Conservation (phyloP, 768 basidiomycete genomes). For the Kwoniella dejecticola region DNA sequence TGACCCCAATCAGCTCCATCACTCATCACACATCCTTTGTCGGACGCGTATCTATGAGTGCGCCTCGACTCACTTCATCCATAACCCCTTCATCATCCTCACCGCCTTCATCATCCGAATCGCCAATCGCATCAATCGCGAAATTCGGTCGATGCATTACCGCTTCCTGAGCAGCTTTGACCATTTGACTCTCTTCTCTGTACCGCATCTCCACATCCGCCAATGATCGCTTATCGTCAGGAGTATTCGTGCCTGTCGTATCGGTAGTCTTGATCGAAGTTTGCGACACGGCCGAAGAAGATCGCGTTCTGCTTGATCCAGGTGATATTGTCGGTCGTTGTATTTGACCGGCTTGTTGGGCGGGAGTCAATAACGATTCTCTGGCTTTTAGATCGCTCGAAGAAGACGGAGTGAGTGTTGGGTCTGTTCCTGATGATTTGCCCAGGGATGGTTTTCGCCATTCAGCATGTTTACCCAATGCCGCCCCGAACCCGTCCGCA, state of each 20-base stretch:
- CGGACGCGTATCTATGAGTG: not conserved
- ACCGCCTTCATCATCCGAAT: conserved; percentile 71
- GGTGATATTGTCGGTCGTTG: conserved; percentile 22
- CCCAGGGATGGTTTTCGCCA: conserved; percentile 73
- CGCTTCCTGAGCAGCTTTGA: conserved; percentile 75
- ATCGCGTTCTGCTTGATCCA: conserved; percentile 12
- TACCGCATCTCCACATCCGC: conserved; percentile 46
- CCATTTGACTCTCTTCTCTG: conserved; percentile 60
- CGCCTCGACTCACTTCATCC: conserved; percentile 69
- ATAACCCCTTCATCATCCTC: conserved; percentile 74
- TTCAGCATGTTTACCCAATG: conserved; percentile 81
- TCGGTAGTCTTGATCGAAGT: conserved; percentile 34
- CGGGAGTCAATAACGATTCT: conserved; percentile 75
- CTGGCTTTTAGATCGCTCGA: conserved; percentile 75
- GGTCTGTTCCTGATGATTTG: conserved; percentile 53
- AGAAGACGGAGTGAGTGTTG: conserved; percentile 61
- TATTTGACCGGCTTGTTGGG: conserved; percentile 33
- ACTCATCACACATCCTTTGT: not conserved
- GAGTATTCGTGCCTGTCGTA: conserved; percentile 36
- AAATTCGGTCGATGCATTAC: conserved; percentile 91
- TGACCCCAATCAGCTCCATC: not conserved
- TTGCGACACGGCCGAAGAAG: conserved; percentile 51
- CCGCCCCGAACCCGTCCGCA: conserved; percentile 90
- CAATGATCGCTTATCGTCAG: conserved; percentile 61
- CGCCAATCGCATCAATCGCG: conserved; percentile 92